Evolutionary conservation across 2,329 filamentous ascomycete species (phyloP), one percentile per base, ranked within the genome.

Genomic region (Neoscytalidium dimidiatum): DNA sequence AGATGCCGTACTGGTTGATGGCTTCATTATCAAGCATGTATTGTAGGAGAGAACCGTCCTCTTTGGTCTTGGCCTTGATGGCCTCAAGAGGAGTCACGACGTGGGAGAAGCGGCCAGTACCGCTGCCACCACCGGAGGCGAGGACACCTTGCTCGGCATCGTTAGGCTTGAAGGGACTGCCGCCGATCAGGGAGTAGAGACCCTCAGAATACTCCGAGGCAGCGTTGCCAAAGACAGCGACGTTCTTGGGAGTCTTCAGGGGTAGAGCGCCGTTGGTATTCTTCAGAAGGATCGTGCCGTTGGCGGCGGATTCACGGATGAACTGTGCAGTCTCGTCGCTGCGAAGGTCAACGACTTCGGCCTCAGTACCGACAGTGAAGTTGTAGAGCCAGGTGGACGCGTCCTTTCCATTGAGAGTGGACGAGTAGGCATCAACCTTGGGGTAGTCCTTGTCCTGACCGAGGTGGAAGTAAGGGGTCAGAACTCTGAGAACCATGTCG

Each of bases 151-250:
- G 73, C 3, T 81, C 74, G 62, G 70, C 78, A 23, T 71, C 66
- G 6, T 31, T 4, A 11, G 23, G 4, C 23, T 29, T 43, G 33
- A 64, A 64, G 28, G 49, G 19, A 11, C n/a, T 33, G 28, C 49
- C 49, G 31, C 44, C 53, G 13, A 44, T 13, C 6, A 64, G 44
- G 6, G 63, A 60, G 46, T 81, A 81, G 11, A 79, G 74, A 19
- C 88, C 87, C 23, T 80, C 79, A 67, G 86, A 82, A 71, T 74
- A 68, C 57, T 81, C 77, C 13, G 74, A 75, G 43, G 82, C 81
- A 67, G 81, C 80, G 62, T 83, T 82, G 1, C 83, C 83, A 63
- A 84, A 83, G 1, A 86, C 74, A 2, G 76, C 79, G 49, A 85
- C 79, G 38, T 78, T 80, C 53, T 74, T 77, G 14, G 83, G 83